These are phyloP conservation scores for Wallacemonas collosoma DNA, from an alignment of 208 protist species.

Conservation along the genomic window DNA sequence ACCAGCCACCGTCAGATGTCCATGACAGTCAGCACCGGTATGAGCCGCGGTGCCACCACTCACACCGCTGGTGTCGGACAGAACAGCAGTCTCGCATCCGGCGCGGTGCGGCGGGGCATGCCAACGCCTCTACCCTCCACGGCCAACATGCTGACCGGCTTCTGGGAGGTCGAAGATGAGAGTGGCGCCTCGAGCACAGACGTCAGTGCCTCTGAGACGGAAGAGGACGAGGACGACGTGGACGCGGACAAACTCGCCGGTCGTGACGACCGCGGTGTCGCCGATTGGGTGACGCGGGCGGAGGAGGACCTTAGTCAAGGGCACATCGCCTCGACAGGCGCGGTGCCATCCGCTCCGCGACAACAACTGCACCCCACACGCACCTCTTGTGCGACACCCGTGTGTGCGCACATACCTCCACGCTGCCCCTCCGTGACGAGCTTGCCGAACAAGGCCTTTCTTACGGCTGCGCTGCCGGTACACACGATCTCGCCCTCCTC, in stretches of 20 bases:
- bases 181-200: slow-evolving; percentile 55
- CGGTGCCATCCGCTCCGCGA: neutral
- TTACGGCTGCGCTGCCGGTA: too few relatives aligned
- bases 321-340: neutral
- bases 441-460: neutral
- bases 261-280: neutral
- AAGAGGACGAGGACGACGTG: slow-evolving; percentile 35
- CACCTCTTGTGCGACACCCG: neutral
- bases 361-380: neutral
- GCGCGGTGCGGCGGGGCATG: slow-evolving; percentile 36
- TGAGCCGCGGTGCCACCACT: neutral
- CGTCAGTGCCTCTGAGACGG: slow-evolving; percentile 50
- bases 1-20: slow-evolving; percentile 6
- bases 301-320: neutral
- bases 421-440: slow-evolving; percentile 2
- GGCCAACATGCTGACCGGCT: slow-evolving; percentile 60
- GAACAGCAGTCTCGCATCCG: neutral
- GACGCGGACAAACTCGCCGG: slow-evolving; percentile 9
- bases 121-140: slow-evolving; percentile 65
- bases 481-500: too few relatives aligned
- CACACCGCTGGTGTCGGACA: neutral
- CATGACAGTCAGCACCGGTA: neutral
- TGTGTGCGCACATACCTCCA: neutral
- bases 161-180: slow-evolving; percentile 46
- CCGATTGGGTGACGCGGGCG: neutral